Evolutionary conservation across 2,329 filamentous ascomycete species (phyloP).

Genomic region (Ophiostoma australiae): DNA sequence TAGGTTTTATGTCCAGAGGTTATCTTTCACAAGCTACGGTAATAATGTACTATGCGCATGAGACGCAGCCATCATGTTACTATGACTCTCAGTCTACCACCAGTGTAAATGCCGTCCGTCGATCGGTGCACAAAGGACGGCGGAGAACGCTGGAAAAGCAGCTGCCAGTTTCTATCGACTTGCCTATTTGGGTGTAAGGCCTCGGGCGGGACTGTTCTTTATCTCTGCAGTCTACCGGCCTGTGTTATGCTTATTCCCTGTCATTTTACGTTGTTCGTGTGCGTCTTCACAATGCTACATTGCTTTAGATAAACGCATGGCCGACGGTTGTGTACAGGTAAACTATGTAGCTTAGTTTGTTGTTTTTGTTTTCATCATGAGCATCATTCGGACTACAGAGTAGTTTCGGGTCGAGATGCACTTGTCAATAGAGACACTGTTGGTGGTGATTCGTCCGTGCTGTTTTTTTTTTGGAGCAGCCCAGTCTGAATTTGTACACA

Average conservation of each 20-base stretch:
- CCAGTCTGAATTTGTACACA: no score
- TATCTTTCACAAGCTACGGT: not conserved
- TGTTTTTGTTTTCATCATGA: not conserved
- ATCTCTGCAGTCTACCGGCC: not conserved
- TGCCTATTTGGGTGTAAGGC: constrained; percentile 12
- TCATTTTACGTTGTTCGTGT: not conserved
- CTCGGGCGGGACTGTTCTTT: not conserved
- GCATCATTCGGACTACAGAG: not conserved
- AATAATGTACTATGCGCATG: not conserved
- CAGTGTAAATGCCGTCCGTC: not conserved
- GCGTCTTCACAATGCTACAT: not conserved
- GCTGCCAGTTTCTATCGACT: constrained; percentile 4
- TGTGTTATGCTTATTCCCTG: no score
- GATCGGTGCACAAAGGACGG: not conserved
- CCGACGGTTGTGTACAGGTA: not conserved
- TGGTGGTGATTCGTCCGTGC: not conserved
- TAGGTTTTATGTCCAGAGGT: not conserved
- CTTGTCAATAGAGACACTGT: not conserved
- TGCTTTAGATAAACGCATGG: not conserved
- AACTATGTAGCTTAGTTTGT: no score
- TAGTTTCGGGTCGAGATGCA: not conserved
- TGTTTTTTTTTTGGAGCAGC: no score
- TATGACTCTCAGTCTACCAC: not conserved
- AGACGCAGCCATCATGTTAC: not conserved
- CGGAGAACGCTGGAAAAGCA: not conserved